A percentile compares a stretch with the other conserved stretches of the same genome.
These are phyloP conservation scores for Beauveria varroae DNA, from an alignment of 2,329 filamentous ascomycete genomes.

Conservation along the genomic window DNA sequence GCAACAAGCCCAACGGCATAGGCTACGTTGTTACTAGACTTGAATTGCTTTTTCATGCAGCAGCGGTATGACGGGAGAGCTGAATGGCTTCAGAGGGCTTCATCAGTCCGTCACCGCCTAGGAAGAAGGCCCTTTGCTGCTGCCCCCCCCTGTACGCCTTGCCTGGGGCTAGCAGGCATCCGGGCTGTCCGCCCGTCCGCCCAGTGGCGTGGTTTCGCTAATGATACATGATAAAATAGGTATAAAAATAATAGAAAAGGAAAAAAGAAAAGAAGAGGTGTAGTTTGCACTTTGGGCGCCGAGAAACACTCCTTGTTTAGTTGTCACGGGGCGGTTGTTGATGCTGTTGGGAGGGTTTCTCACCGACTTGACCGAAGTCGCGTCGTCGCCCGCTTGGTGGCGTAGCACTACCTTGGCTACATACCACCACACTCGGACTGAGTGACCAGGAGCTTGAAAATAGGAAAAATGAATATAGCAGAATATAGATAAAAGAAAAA, in stretches of 20 bases:
- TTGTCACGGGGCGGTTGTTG: neutral
- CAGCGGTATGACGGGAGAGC: neutral
- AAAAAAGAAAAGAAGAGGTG: too few species aligned
- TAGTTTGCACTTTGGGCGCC: neutral
- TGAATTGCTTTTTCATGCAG: slow-evolving; percentile 8
- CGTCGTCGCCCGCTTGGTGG: neutral
- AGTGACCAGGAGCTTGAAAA: neutral
- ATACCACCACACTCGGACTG: neutral
- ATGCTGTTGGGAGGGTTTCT: neutral
- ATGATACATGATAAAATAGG: too few species aligned
- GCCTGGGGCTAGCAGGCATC: neutral
- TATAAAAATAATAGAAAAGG: too few species aligned
- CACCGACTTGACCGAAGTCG: slow-evolving; percentile 10
- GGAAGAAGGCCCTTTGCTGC: neutral
- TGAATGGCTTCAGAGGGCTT: neutral
- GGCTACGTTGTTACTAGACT: neutral
- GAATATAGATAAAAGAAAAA: neutral
- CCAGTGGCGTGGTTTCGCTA: too few species aligned
- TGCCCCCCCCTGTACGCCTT: neutral
- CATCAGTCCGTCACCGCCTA: neutral
- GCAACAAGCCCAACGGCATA: neutral
- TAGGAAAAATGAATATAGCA: neutral
- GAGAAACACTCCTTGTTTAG: neutral
- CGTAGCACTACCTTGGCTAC: neutral
- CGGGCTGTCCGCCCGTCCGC: too few species aligned